A percentile compares a stretch with the other conserved stretches of the same genome.
These are phyloP conservation scores for Cadophora sp. DNA, from an alignment of 2,329 filamentous ascomycete species.

Conservation along the genomic window DNA sequence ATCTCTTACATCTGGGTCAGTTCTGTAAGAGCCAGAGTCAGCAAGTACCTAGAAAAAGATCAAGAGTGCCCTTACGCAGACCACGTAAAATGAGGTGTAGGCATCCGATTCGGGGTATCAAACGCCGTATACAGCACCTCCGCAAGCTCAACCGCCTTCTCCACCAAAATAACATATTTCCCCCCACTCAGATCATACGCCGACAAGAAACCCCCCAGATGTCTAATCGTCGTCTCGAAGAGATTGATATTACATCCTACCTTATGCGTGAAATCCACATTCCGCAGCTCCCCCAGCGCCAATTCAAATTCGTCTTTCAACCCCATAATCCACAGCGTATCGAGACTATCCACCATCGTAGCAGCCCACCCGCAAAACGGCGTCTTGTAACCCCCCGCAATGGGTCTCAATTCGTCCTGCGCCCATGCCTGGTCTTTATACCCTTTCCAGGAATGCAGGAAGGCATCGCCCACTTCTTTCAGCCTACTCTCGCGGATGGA, in stretches of 20 bases:
- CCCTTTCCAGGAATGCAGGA: conserved; percentile 70
- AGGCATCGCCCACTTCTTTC: conserved; percentile 35
- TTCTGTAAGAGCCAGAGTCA: conserved; percentile 27
- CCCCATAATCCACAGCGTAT: conserved; percentile 88
- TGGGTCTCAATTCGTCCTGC: conserved; percentile 85
- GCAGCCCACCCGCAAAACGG: conserved; percentile 95
- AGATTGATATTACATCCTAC: conserved; percentile 45
- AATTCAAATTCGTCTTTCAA: conserved; percentile 79
- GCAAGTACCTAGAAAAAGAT: neutral
- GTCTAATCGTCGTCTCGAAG: conserved; percentile 50
- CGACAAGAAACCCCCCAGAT: conserved; percentile 48
- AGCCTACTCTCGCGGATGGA: conserved; percentile 30
- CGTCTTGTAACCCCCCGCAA: conserved; percentile 70
- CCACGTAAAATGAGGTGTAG: conserved; percentile 43
- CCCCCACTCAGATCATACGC: conserved; percentile 47
- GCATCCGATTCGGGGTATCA: conserved; percentile 61
- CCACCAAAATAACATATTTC: conserved; percentile 40
- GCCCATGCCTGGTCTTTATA: conserved; percentile 83
- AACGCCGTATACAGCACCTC: conserved; percentile 50
- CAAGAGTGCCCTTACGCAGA: conserved; percentile 34
- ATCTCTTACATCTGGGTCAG: conserved; percentile 55
- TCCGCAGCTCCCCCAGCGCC: conserved; percentile 69
- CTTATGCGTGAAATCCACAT: conserved; percentile 57
- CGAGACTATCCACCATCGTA: conserved; percentile 81
- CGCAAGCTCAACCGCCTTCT: conserved; percentile 45